Base-by-base conservation (phyloP, 2,329 filamentous ascomycete genomes). In the Pseudodiploospora longispora region DNA sequence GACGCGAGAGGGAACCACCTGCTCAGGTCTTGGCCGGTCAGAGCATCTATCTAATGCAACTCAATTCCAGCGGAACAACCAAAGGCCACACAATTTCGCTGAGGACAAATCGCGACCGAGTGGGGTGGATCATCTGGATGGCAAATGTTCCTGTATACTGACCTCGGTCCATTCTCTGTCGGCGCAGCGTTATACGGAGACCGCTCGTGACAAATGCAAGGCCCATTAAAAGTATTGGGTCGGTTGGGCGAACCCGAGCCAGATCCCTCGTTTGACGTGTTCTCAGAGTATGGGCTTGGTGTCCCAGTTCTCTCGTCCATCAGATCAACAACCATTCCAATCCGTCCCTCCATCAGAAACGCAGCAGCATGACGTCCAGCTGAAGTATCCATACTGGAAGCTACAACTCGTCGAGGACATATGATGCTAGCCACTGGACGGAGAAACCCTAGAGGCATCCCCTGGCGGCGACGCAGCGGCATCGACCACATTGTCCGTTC, bases 81-180 rank as follows among this genome's bases (percentile, higher is more conserved):
- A 63, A 83, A 85, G 6, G 79, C 80, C 31, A 83, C 75, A 51
- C 78, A 83, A 41, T 72, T 71, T 38, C 77, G 70, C 46, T 80
- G 75, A n/a, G 80, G 80, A 51, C 76, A 83, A 31, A 85, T 75
- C 1, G 80, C 75, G 7, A 84, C 72, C 34, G 77, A 82, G n/a
- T 76, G 72, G 9, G 82, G 81, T 10, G 76, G 76, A 49, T 83
- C 78, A 42, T 83, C 74, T 33, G 72, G 62, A 2, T 73, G 77
- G 54, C 80, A 82, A 35, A 85, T 55, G 48, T 75, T 68, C 35
- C 70, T 66, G 54, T 61, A 64, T 34, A 61, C 49, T 36, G 52
- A 58, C 41, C 55, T 52, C 30, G 54, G 51, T 10, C 58, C 59
- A 32, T 56, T 60, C 49, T 65, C 63, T 6, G 63, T 47, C 8